These are phyloP conservation scores for Curvularia verruculosa DNA, from an alignment of 2,329 filamentous ascomycete species.

Conservation along the genomic window DNA sequence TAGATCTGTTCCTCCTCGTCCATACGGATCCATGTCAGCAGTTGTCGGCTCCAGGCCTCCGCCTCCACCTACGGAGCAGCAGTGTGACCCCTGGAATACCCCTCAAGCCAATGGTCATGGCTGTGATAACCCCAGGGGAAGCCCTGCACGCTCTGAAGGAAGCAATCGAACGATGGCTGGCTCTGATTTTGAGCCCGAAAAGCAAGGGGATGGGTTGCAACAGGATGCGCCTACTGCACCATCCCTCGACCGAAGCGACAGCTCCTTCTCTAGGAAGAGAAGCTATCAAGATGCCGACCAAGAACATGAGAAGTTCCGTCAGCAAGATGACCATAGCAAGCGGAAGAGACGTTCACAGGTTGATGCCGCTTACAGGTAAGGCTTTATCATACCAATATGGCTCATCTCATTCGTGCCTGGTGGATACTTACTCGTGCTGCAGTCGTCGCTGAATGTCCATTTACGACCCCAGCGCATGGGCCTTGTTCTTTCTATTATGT, in stretches of 20 bases:
- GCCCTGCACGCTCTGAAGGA: slow-evolving; percentile 43
- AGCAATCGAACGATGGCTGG: slow-evolving; percentile 44
- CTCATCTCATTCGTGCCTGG: background rate
- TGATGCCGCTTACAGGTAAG: slow-evolving; percentile 47
- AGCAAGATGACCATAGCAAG: slow-evolving; percentile 46
- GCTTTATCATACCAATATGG: background rate
- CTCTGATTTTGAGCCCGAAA: slow-evolving; percentile 44
- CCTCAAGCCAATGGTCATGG: slow-evolving; percentile 24
- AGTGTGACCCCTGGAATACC: slow-evolving; percentile 34
- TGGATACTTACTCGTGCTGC: slow-evolving; percentile 9
- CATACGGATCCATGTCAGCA: slow-evolving; percentile 36
- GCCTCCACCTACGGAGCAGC: slow-evolving; percentile 27
- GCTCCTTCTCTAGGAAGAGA: slow-evolving; percentile 43
- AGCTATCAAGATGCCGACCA: slow-evolving; percentile 46
- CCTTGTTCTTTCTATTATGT: background rate
- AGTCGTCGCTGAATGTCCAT: slow-evolving; percentile 21
- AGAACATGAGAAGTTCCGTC: slow-evolving; percentile 37
- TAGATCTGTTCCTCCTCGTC: slow-evolving; percentile 26
- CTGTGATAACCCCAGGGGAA: slow-evolving; percentile 31
- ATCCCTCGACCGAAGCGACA: slow-evolving; percentile 38
- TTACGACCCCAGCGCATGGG: background rate
- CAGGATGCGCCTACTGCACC: slow-evolving; percentile 21
- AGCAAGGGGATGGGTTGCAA: slow-evolving; percentile 20
- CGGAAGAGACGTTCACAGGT: slow-evolving; percentile 47
- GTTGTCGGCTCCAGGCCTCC: slow-evolving; percentile 17